Evolutionary conservation across 148 eudicot species (phyloP), one percentile per base, ranked within the genome.

Genomic region (Chenopodium formosanum): DNA sequence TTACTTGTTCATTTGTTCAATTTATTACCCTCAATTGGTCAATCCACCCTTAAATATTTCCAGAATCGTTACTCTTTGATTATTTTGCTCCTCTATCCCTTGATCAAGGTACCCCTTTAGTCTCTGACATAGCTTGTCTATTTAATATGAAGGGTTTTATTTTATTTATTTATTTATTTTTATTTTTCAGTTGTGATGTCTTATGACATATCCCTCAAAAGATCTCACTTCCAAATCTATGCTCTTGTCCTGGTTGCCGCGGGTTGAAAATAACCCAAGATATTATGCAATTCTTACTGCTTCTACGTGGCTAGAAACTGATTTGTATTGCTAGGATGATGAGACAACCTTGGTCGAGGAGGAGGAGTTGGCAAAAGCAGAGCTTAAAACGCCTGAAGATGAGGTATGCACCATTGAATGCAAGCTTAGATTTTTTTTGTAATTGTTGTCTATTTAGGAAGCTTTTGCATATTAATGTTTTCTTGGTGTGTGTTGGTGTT

Each of bases 291-390:
- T 71, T 85, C 50, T 62, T 79, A 63, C 37, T 69, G 22, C 63
- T 73, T 40, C 23, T 40, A 25, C 77, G 31, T 70, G 56, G 7
- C 44, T 11, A 63, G 80, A 10, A 67, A 34, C 69, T 71, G 65
- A 63, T 84, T 58, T 77, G 22, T 50, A 19, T 31, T 17, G 79
- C 62, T 89, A 95, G 99, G 99, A 97, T 91, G 99, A 97, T 84
- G 99, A 97, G 86, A 86, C 97, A 73, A 94, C 99, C 31, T 84
- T 97, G 84, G 88, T 83, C 66, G 99, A 96, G 86, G 99, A 96
- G 91, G 99, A 97, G 80, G 93, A 91, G 82, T 78, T 94, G 83
- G 94, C 91, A n/a, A 91, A 91, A 80, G 86, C 90, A 31, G 99
- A 94, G 80, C 78, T 85, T 62, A 83, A 73, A 73, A 83, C 87